phyloP scores from a whole-genome alignment of 2,329 filamentous ascomycete species.

The Aotearoamyces nothofagi region DNA sequence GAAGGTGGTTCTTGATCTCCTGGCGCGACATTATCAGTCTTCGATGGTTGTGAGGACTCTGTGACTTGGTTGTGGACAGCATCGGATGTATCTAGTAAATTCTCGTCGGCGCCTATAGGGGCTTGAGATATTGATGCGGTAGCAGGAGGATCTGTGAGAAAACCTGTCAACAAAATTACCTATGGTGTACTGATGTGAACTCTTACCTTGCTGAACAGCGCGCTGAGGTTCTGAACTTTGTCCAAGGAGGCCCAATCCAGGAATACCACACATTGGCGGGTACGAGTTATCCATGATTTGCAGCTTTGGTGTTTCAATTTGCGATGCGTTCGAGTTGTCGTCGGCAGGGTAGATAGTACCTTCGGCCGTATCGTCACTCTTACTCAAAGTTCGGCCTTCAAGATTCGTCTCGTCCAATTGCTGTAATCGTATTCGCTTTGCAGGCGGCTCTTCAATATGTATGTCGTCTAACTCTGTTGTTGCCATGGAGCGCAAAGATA shows the following conservation, averaged over 20 bases:
- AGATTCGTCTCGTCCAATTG: constrained; percentile 1
- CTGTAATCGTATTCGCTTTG: constrained; percentile 2
- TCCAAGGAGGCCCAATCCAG: constrained; percentile 4
- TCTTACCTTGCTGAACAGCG: too few species aligned
- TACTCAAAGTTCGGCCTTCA: neutral
- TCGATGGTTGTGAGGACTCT: too few species aligned
- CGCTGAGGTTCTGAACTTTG: too few species aligned
- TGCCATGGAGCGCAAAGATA: constrained; percentile 4
- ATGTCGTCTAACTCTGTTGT: constrained; percentile 6
- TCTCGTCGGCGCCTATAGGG: too few species aligned
- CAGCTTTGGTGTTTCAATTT: neutral
- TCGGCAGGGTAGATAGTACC: constrained; percentile 1
- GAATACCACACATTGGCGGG: constrained; percentile 2
- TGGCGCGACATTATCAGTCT: too few species aligned
- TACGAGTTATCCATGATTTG: neutral
- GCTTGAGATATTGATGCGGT: too few species aligned
- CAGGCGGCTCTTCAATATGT: constrained; percentile 2
- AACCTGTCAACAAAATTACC: too few species aligned
- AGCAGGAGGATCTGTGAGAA: too few species aligned
- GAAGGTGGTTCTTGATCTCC: constrained; percentile 3
- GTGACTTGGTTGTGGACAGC: too few species aligned
- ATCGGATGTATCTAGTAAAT: too few species aligned
- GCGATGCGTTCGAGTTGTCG: neutral
- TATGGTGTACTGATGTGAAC: too few species aligned
- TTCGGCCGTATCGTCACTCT: neutral